Percentiles rank a stretch among this genome's conserved stretches.
These are phyloP conservation scores for Chlamydomonas sphaeroides DNA, from an alignment of 139 green algal species.

Conservation along the genomic window DNA sequence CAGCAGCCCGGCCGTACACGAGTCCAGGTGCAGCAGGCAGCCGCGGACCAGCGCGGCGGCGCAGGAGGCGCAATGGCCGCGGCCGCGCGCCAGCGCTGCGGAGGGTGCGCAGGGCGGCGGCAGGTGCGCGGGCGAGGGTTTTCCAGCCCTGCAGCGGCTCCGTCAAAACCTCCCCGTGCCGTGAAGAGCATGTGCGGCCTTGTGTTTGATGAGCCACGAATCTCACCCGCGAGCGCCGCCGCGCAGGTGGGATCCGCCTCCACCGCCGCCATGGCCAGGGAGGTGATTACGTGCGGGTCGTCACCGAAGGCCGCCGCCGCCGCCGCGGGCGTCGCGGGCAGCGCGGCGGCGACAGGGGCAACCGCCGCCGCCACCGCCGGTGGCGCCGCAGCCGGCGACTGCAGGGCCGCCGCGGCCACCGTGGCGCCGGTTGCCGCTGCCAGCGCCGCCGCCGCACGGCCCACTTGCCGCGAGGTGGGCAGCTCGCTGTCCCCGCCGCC, in stretches of 20 bases:
- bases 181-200: background rate
- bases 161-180: too few species aligned
- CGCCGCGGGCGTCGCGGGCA: background rate
- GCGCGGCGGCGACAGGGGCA: background rate
- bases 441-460: background rate
- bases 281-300: background rate
- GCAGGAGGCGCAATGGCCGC: conserved; percentile 15
- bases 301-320: background rate
- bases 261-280: conserved; percentile 9
- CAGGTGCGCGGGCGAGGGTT: too few species aligned
- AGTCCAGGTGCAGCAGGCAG: conserved; percentile 30
- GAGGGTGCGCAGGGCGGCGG: too few species aligned
- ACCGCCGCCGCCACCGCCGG: background rate
- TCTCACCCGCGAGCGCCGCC: conserved; percentile 23
- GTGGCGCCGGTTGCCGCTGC: too few species aligned
- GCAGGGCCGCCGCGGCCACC: background rate
- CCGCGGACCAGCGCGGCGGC: background rate
- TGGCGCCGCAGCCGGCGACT: background rate
- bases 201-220: too few species aligned
- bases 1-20: background rate
- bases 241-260: conserved; percentile 1
- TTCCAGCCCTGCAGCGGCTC: too few species aligned
- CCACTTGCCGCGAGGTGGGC: too few species aligned
- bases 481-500: too few species aligned
- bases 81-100: conserved; percentile 3